Conservation (phyloP, 2,329 filamentous ascomycete species). For the Sporothrix inflata region DNA sequence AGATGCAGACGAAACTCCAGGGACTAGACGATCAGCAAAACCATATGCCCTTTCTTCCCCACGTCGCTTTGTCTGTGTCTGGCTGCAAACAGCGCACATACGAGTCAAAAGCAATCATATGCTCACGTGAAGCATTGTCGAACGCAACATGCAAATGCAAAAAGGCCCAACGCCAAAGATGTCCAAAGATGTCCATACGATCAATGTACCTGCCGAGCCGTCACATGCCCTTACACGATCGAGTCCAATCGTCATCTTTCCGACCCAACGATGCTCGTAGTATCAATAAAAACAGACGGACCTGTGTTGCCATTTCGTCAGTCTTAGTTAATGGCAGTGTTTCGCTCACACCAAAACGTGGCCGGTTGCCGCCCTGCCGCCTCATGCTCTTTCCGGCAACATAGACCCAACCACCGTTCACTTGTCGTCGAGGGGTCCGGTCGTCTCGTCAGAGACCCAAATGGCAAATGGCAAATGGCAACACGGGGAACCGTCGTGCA, state of each 20-base stretch:
- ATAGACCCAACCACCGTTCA: not conserved
- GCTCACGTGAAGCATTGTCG: not conserved
- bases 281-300: not conserved
- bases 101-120: not conserved
- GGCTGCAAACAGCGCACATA: not conserved
- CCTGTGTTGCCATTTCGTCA: slow-evolving; percentile 6
- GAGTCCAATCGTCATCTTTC: not conserved
- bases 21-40: not conserved
- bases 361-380: not conserved
- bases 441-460: not conserved
- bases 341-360: not conserved
- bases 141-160: too few relatives aligned
- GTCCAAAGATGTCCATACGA: not conserved
- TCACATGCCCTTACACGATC: not conserved
- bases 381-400: not conserved
- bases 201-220: not conserved
- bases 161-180: not conserved
- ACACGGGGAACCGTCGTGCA: not conserved
- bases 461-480: not conserved
- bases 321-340: not conserved
- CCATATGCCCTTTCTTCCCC: not conserved
- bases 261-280: not conserved
- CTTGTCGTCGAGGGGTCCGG: not conserved
- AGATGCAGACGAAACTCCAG: not conserved
- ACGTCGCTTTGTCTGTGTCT: not conserved